Conservation (phyloP, 2,329 filamentous ascomycete species). For the Lasiodiplodia sp. region DNA sequence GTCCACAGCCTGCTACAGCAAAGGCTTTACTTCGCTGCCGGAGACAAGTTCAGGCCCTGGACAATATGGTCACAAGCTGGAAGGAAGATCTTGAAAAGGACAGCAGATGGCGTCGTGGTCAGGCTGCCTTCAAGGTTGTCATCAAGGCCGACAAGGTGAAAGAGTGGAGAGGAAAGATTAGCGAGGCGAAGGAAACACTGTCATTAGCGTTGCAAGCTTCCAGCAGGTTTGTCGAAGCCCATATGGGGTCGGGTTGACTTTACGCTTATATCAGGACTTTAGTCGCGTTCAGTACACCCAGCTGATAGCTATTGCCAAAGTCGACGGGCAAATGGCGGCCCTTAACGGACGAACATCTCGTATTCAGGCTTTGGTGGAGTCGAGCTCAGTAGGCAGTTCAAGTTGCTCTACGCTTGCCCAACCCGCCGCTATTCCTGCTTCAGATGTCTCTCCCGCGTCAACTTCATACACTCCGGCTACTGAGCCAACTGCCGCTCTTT, state of each 20-base stretch:
- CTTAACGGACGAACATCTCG: not conserved
- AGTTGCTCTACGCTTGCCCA: not conserved
- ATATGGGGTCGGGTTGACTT: rapidly evolving
- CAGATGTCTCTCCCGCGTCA: no score
- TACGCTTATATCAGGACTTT: not conserved
- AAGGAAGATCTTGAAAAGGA: not conserved
- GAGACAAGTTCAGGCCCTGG: not conserved
- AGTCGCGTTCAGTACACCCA: not conserved
- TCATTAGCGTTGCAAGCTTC: not conserved
- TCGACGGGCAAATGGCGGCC: not conserved
- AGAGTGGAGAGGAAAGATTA: not conserved
- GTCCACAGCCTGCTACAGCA: not conserved
- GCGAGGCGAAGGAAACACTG: constrained; percentile 1
- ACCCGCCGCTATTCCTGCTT: not conserved
- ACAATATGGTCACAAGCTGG: not conserved
- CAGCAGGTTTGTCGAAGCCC: not conserved
- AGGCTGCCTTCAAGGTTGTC: not conserved
- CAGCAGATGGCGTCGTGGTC: not conserved
- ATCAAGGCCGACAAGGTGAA: constrained; percentile 1
- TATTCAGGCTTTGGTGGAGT: not conserved
- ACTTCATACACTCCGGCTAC: not conserved
- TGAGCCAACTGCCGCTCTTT: not conserved
- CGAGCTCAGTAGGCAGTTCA: no score
- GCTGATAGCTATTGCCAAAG: not conserved
- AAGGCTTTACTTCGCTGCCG: not conserved